A percentile compares a stretch with the other conserved stretches of the same genome.
Evolutionary conservation across 148 eudicot genomes (phyloP).

Genomic region (Cornus kousa): DNA sequence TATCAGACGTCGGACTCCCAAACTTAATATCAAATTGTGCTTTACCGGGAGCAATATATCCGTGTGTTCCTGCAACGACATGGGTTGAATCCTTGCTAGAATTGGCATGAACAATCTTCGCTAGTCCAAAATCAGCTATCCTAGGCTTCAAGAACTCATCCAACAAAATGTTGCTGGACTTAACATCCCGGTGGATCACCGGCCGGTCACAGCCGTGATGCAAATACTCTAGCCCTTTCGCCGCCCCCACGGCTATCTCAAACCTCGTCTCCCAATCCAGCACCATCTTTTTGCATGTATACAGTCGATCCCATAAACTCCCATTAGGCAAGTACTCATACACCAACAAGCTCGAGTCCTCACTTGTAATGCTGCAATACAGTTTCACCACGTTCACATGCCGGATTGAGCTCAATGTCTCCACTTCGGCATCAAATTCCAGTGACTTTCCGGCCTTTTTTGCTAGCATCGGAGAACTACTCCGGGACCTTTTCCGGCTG

Average conservation of each 20-base stretch:
- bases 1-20: too few species aligned
- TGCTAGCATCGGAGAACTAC: conserved; percentile 55
- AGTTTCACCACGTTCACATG: conserved; percentile 89
- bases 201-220: conserved; percentile 85
- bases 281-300: conserved; percentile 36
- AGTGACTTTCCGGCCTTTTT: conserved; percentile 27
- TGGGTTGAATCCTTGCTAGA: conserved; percentile 50
- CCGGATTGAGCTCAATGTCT: conserved; percentile 77
- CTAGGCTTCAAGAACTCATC: conserved; percentile 79
- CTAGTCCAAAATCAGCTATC: conserved; percentile 95
- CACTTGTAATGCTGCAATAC: conserved; percentile 80
- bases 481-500: conserved; percentile 27
- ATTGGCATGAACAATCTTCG: conserved; percentile 64
- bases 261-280: conserved; percentile 80
- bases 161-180: conserved; percentile 86
- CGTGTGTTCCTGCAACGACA: conserved; percentile 79
- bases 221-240: conserved; percentile 79
- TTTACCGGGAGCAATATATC: conserved; percentile 95
- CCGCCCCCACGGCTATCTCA: conserved; percentile 84
- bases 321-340: conserved; percentile 91
- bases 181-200: conserved; percentile 83
- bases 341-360: conserved; percentile 86
- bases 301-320: conserved; percentile 82
- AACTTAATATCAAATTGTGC: too few species aligned
- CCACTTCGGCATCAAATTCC: conserved; percentile 87